Percentiles rank a stretch among this genome's conserved stretches.
These are phyloP conservation scores for Pezicula neosporulosa DNA, from an alignment of 2,329 filamentous ascomycete genomes.

Conservation along the genomic window DNA sequence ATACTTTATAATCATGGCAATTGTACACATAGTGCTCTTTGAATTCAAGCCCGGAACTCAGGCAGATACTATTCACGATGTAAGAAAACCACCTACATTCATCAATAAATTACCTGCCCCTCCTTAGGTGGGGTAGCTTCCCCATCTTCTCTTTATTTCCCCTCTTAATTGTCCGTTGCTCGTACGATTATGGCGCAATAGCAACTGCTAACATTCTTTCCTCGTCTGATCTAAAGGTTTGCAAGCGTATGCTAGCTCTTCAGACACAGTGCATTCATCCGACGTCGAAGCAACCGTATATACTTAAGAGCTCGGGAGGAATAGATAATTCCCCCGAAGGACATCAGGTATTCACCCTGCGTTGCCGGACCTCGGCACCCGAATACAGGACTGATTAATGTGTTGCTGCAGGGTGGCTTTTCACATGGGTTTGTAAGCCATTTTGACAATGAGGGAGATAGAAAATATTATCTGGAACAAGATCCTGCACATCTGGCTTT, in stretches of 20 bases:
- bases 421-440: constrained; percentile 69
- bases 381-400: neutral
- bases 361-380: neutral
- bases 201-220: neutral
- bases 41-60: constrained; percentile 54
- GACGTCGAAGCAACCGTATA: constrained; percentile 54
- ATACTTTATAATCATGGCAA: constrained; percentile 43
- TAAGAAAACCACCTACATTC: constrained; percentile 28
- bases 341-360: constrained; percentile 44
- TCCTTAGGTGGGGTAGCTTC: neutral
- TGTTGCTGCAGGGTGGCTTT: constrained; percentile 49
- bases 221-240: constrained; percentile 39
- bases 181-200: neutral
- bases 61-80: constrained; percentile 50
- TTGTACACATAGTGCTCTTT: constrained; percentile 68
- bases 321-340: constrained; percentile 60
- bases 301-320: constrained; percentile 55
- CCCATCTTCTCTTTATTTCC: neutral
- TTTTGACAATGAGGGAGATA: constrained; percentile 60
- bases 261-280: constrained; percentile 58
- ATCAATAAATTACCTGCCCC: neutral
- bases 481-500: constrained; percentile 64
- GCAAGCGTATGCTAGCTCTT: constrained; percentile 52
- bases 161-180: neutral
- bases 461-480: constrained; percentile 63